A percentile compares a stretch with the other conserved stretches of the same genome.
These are phyloP conservation scores for Luzula sylvatica DNA, from an alignment of 176 grass and related monocot genomes.

Conservation along the genomic window DNA sequence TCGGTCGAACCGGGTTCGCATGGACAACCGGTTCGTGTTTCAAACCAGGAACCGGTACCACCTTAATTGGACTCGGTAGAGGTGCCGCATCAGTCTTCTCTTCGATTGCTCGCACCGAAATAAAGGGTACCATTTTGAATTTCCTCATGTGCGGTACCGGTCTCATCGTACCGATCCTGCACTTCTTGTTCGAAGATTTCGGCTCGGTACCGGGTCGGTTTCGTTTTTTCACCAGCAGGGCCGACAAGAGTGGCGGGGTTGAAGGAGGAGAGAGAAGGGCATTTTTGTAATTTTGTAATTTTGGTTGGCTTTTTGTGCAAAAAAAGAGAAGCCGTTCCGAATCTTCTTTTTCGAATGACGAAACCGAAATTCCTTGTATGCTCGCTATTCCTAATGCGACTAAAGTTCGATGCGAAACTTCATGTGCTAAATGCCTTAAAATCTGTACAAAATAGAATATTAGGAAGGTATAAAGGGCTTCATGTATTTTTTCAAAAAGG, in stretches of 20 bases:
- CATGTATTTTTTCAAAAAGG: too few species aligned
- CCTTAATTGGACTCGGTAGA: neutral
- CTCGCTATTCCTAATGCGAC: conserved; percentile 85
- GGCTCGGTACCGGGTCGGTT: conserved; percentile 31
- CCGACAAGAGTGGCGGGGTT: conserved; percentile 51
- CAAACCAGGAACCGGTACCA: conserved; percentile 20
- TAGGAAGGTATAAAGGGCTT: neutral
- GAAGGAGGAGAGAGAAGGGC: conserved; percentile 32
- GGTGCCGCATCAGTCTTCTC: conserved; percentile 22
- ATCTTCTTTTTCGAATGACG: conserved; percentile 81
- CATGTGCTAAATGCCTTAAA: conserved; percentile 78
- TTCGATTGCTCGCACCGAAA: conserved; percentile 33
- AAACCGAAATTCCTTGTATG: conserved; percentile 76
- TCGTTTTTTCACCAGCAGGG: conserved; percentile 54
- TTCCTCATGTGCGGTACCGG: conserved; percentile 72
- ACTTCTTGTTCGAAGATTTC: conserved; percentile 27
- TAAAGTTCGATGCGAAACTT: conserved; percentile 68
- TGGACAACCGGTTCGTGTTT: conserved; percentile 50
- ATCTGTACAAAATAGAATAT: conserved; percentile 37
- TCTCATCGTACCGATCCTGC: conserved; percentile 62
- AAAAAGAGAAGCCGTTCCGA: conserved; percentile 91
- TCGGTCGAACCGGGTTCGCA: conserved; percentile 37
- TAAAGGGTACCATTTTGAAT: conserved; percentile 75
- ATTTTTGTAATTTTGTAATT: conserved; percentile 31
- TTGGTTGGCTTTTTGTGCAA: conserved; percentile 38